These are phyloP conservation scores for Solanum chacoense DNA, from an alignment of 305 asterid genomes.

Conservation along the genomic window DNA sequence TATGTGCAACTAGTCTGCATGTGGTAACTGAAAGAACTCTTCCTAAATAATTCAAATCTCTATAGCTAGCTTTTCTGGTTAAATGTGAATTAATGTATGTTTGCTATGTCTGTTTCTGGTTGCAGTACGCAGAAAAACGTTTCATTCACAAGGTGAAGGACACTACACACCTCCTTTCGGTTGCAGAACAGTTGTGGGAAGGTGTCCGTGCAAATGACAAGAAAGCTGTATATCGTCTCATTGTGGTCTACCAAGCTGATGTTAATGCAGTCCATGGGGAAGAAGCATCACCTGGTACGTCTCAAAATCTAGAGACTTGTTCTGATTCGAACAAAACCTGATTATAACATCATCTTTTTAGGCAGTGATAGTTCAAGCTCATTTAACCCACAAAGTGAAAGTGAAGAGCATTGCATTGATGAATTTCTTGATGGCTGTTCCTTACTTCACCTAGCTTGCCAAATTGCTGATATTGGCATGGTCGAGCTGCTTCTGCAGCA, in stretches of 20 bases:
- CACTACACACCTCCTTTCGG: constrained; percentile 39
- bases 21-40: not conserved
- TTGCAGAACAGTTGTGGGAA: constrained; percentile 77
- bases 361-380: constrained; percentile 35
- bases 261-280: constrained; percentile 52
- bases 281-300: constrained; percentile 24
- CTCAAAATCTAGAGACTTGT: constrained; percentile 29
- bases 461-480: constrained; percentile 81
- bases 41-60: not conserved
- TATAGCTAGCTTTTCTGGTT: not conserved
- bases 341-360: constrained; percentile 18
- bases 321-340: constrained; percentile 5
- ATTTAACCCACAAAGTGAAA: constrained; percentile 18
- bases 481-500: constrained; percentile 89
- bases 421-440: constrained; percentile 59
- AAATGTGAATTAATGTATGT: not conserved
- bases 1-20: not conserved
- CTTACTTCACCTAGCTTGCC: constrained; percentile 91
- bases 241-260: constrained; percentile 54
- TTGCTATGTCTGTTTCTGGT: constrained; percentile 1
- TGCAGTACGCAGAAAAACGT: constrained; percentile 79
- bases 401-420: constrained; percentile 25
- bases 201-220: constrained; percentile 65
- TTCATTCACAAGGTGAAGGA: constrained; percentile 52
- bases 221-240: constrained; percentile 74